These are phyloP conservation scores for Tuber umbilicatum DNA, from an alignment of 495 filamentous ascomycete species.

Conservation along the genomic window DNA sequence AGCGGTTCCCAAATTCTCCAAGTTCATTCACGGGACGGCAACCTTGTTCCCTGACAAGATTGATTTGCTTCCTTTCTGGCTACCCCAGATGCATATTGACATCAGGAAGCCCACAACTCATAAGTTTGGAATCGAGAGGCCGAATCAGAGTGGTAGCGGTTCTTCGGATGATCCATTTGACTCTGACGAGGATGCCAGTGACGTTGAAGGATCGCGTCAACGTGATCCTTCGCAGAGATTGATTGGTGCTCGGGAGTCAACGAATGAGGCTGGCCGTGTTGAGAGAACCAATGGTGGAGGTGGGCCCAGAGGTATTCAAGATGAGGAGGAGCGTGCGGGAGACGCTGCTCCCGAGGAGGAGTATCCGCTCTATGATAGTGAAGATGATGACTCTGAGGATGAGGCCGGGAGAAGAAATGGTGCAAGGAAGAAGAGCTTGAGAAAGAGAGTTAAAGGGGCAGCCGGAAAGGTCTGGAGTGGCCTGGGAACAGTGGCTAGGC, in stretches of 20 bases:
- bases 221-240: conserved; percentile 14
- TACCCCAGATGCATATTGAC: conserved; percentile 95
- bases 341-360: conserved; percentile 58
- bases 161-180: conserved; percentile 66
- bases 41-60: conserved; percentile 81
- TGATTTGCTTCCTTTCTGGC: conserved; percentile 90
- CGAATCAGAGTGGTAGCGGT: conserved; percentile 62
- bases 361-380: conserved; percentile 87
- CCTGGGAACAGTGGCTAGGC: conserved; percentile 19
- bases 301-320: conserved; percentile 45
- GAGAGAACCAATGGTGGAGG: conserved; percentile 30
- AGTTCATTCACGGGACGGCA: conserved; percentile 95
- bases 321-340: conserved; percentile 66
- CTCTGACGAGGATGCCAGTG: conserved; percentile 49
- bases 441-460: conserved; percentile 66
- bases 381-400: conserved; percentile 58
- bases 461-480: conserved; percentile 51
- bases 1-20: conserved; percentile 97
- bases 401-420: conserved; percentile 24
- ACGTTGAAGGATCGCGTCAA: conserved; percentile 17
- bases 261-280: conserved; percentile 25
- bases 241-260: conserved; percentile 21
- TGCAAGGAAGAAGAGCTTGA: conserved; percentile 63
- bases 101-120: conserved; percentile 87
- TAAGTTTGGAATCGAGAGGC: conserved; percentile 79